Conservation (phyloP, 2,329 filamentous ascomycete genomes). For the Fusarium algeriense region DNA sequence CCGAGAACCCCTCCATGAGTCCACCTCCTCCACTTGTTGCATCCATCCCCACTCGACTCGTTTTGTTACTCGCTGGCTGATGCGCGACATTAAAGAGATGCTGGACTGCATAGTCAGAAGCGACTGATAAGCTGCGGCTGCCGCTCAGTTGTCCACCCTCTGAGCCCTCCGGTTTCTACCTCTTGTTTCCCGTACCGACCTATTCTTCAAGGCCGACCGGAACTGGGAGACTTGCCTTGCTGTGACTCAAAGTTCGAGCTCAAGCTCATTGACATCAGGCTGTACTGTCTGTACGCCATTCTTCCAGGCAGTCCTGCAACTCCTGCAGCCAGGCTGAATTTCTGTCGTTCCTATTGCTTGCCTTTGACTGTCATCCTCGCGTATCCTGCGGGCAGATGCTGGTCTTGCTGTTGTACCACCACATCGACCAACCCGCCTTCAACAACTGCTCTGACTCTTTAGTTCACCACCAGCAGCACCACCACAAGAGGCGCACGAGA, state of each 20-base stretch:
- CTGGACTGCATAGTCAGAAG: slow-evolving; percentile 41
- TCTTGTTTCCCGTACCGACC: slow-evolving; percentile 27
- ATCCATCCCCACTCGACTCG: slow-evolving; percentile 40
- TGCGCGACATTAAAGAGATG: slow-evolving; percentile 45
- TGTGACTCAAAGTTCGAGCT: slow-evolving; percentile 30
- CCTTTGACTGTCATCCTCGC: slow-evolving; percentile 17
- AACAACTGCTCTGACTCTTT: slow-evolving; percentile 25
- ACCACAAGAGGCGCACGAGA: slow-evolving; percentile 39
- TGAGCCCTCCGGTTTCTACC: slow-evolving; percentile 42
- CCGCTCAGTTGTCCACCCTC: slow-evolving; percentile 44
- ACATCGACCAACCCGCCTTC: slow-evolving; percentile 36
- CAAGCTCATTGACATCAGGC: slow-evolving; percentile 29
- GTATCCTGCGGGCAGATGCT: slow-evolving; percentile 27
- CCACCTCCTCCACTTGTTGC: slow-evolving; percentile 44
- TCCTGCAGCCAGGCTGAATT: slow-evolving; percentile 25
- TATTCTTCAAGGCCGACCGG: slow-evolving; percentile 37
- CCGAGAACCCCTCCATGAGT: slow-evolving; percentile 43
- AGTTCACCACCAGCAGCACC: slow-evolving; percentile 31
- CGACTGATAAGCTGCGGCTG: slow-evolving; percentile 49
- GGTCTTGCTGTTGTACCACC: slow-evolving; percentile 40
- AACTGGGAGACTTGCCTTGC: slow-evolving; percentile 21
- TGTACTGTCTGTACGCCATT: slow-evolving; percentile 17
- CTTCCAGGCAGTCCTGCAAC: slow-evolving; percentile 25
- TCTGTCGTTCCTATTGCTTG: slow-evolving; percentile 23
- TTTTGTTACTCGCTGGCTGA: slow-evolving; percentile 42